Percentiles rank a stretch among this genome's conserved stretches.
These are phyloP conservation scores for Bondarzewia mesenterica DNA, from an alignment of 1,284 basidiomycete genomes.

Conservation along the genomic window DNA sequence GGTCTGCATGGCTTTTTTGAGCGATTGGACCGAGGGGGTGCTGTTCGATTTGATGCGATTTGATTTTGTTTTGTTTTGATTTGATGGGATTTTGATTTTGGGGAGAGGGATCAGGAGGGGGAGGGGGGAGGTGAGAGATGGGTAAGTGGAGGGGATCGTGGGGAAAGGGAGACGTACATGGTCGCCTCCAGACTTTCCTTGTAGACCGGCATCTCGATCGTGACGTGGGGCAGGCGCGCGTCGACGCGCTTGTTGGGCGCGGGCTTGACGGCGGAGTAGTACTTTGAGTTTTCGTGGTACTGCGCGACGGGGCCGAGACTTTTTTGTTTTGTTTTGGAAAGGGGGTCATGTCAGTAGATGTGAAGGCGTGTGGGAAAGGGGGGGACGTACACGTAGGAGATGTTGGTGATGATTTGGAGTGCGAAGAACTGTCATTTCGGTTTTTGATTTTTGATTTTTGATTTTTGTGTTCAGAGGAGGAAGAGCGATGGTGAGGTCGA, in stretches of 20 bases:
- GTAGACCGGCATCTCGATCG: conserved; percentile 75
- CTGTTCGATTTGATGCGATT: conserved; percentile 28
- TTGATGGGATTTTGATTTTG: neutral
- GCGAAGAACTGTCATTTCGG: conserved; percentile 64
- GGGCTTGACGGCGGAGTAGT: conserved; percentile 59
- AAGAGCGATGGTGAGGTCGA: too few relatives aligned
- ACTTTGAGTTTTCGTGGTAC: conserved; percentile 65
- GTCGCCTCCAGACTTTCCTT: conserved; percentile 66
- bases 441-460: too few relatives aligned
- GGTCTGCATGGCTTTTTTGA: conserved; percentile 83
- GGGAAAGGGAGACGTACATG: conserved; percentile 38
- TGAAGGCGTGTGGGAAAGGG: neutral
- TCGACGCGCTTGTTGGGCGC: conserved; percentile 57
- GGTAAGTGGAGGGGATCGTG: too few relatives aligned
- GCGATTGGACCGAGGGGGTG: conserved; percentile 66
- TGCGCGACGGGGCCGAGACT: conserved; percentile 69
- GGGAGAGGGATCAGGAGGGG: neutral
- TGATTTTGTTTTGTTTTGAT: neutral
- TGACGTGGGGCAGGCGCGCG: conserved; percentile 58
- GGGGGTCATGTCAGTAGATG: neutral
- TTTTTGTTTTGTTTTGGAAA: neutral
- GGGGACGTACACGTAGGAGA: conserved; percentile 40
- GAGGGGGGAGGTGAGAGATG: neutral
- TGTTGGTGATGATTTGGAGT: conserved; percentile 50
- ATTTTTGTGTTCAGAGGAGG: too few relatives aligned